phyloP scores from a whole-genome alignment of 2,329 filamentous ascomycete genomes.

The Verticillium isaacii region DNA sequence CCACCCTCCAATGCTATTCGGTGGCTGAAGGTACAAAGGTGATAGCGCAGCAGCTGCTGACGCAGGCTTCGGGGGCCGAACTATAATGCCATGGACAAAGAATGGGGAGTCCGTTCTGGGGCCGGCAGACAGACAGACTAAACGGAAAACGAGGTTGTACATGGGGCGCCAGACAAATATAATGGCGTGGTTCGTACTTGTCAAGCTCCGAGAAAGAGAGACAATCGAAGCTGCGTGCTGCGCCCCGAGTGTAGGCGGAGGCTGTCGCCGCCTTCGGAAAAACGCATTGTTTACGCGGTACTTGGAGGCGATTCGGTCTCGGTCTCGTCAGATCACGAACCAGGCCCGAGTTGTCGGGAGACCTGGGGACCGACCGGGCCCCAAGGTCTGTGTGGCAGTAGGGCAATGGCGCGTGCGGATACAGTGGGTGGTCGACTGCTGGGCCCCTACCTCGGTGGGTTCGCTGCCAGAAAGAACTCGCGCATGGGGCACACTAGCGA shows the following conservation, averaged over 20 bases:
- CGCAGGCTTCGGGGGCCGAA: not conserved
- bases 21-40: not conserved
- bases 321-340: not conserved
- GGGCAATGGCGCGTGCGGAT: too few species aligned
- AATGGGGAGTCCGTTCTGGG: not conserved
- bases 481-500: not conserved
- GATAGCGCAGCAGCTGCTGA: not conserved
- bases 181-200: not conserved
- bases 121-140: not conserved
- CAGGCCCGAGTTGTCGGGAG: not conserved
- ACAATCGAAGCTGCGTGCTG: not conserved
- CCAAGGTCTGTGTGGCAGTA: not conserved
- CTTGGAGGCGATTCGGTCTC: not conserved
- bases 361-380: not conserved
- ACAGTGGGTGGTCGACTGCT: too few species aligned
- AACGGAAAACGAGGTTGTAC: not conserved
- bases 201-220: not conserved
- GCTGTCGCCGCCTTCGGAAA: not conserved
- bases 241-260: not conserved
- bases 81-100: not conserved
- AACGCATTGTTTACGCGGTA: not conserved
- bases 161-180: not conserved
- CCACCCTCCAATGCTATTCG: not conserved
- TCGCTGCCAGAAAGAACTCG: not conserved
- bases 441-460: not conserved